Conservation (phyloP, 1,284 basidiomycete species). For the Taiwanofungus camphoratus region DNA sequence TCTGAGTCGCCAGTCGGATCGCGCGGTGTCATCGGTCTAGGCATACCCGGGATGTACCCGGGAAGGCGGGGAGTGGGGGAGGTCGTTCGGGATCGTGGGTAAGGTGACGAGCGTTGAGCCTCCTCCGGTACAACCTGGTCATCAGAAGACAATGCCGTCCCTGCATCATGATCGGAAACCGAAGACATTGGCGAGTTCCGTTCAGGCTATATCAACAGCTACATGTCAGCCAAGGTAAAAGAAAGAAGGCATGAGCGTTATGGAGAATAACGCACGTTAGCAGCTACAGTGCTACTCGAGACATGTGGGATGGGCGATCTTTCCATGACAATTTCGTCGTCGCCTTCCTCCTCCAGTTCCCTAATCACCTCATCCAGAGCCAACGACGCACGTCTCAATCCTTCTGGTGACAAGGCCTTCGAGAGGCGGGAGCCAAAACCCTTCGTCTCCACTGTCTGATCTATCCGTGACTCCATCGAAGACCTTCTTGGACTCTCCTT, state of each 20-base stretch:
- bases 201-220: slow-evolving; percentile 15
- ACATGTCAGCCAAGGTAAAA: no score
- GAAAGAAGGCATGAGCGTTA: slow-evolving; percentile 1
- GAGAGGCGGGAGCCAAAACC: slow-evolving; percentile 31
- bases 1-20: slow-evolving; percentile 56
- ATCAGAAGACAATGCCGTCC: slow-evolving; percentile 66
- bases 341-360: slow-evolving; percentile 52
- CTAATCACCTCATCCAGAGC: slow-evolving; percentile 69
- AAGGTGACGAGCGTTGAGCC: slow-evolving; percentile 42
- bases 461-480: slow-evolving; percentile 22
- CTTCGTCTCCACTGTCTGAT: slow-evolving; percentile 13
- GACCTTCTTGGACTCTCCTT: slow-evolving; percentile 16
- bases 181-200: slow-evolving; percentile 18
- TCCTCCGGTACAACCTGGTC: slow-evolving; percentile 43
- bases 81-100: slow-evolving; percentile 35
- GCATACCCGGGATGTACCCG: slow-evolving; percentile 85
- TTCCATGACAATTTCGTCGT: slow-evolving; percentile 69
- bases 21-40: slow-evolving; percentile 77
- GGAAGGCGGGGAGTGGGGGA: slow-evolving; percentile 63
- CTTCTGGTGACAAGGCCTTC: slow-evolving; percentile 45
- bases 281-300: slow-evolving; percentile 13
- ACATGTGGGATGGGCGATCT: slow-evolving; percentile 47
- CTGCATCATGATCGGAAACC: slow-evolving; percentile 38
- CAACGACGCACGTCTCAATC: slow-evolving; percentile 58
- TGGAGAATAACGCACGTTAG: slow-evolving; percentile 7